Evolutionary conservation across 1,139 yeast genomes (phyloP).

Genomic region (Sporopachydermia cereana): DNA sequence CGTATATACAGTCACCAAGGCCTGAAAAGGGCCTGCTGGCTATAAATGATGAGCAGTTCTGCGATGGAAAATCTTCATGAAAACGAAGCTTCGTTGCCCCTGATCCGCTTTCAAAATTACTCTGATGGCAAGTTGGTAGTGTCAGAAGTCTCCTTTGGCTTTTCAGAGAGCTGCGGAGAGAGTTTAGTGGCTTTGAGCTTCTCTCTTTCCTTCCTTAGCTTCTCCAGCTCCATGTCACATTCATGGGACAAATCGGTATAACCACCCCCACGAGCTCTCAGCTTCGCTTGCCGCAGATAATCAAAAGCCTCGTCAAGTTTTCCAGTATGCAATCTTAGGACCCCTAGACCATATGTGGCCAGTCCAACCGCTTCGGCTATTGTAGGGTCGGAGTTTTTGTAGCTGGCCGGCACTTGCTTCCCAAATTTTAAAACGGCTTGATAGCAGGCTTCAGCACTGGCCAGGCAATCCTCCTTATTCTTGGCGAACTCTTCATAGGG

Average conservation of each 20-base stretch:
- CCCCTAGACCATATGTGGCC: conserved; percentile 80
- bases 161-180: too few relatives aligned
- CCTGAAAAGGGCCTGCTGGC: too few relatives aligned
- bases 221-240: conserved; percentile 53
- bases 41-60: too few relatives aligned
- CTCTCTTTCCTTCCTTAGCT: conserved; percentile 30
- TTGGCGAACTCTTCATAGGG: conserved; percentile 21
- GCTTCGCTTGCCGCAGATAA: conserved; percentile 55
- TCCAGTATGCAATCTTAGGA: conserved; percentile 50
- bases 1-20: too few relatives aligned
- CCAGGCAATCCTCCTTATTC: conserved; percentile 32
- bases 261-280: conserved; percentile 58
- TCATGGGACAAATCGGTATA: conserved; percentile 51
- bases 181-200: background rate
- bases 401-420: conserved; percentile 35
- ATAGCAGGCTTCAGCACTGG: conserved; percentile 30
- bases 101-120: too few relatives aligned
- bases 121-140: too few relatives aligned
- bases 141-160: background rate
- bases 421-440: conserved; percentile 46
- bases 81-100: too few relatives aligned
- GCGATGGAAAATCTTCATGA: too few relatives aligned
- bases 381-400: conserved; percentile 29
- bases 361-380: conserved; percentile 62
- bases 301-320: conserved; percentile 47